These are phyloP conservation scores for Plantago major DNA, from an alignment of 257 asterid genomes.

Conservation along the genomic window DNA sequence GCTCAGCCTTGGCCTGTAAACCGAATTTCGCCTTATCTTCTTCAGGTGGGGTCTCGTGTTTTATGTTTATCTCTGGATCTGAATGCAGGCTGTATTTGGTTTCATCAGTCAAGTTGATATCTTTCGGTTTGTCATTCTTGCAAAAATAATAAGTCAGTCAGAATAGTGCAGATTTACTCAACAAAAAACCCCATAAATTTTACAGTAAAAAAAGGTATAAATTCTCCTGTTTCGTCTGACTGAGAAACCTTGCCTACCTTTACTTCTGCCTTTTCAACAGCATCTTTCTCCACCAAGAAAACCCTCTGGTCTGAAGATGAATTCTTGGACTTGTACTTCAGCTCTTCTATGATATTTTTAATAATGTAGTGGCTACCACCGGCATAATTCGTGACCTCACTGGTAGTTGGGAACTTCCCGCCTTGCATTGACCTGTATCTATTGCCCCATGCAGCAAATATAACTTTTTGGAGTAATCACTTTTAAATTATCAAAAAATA, in stretches of 20 bases:
- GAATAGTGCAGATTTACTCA: not conserved
- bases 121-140: slow-evolving; percentile 29
- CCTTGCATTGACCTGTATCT: slow-evolving; percentile 66
- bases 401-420: slow-evolving; percentile 72
- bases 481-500: slow-evolving; percentile 1
- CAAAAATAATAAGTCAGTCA: slow-evolving; percentile 20
- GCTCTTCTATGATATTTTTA: slow-evolving; percentile 52
- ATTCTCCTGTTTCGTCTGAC: slow-evolving; percentile 15
- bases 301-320: slow-evolving; percentile 17
- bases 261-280: slow-evolving; percentile 21
- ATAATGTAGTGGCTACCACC: slow-evolving; percentile 63
- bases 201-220: not conserved
- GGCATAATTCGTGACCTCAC: slow-evolving; percentile 31
- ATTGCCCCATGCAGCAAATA: slow-evolving; percentile 23
- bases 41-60: slow-evolving; percentile 25
- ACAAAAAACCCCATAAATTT: slow-evolving; percentile 7
- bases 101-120: slow-evolving; percentile 19
- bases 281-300: slow-evolving; percentile 19
- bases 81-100: slow-evolving; percentile 20
- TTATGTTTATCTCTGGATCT: slow-evolving; percentile 26
- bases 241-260: slow-evolving; percentile 24
- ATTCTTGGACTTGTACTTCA: slow-evolving; percentile 37
- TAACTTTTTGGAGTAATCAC: slow-evolving; percentile 13
- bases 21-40: slow-evolving; percentile 21
- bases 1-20: slow-evolving; percentile 28